Conservation (phyloP, 1,284 basidiomycete genomes). For the Leccinum cinnamomeum region DNA sequence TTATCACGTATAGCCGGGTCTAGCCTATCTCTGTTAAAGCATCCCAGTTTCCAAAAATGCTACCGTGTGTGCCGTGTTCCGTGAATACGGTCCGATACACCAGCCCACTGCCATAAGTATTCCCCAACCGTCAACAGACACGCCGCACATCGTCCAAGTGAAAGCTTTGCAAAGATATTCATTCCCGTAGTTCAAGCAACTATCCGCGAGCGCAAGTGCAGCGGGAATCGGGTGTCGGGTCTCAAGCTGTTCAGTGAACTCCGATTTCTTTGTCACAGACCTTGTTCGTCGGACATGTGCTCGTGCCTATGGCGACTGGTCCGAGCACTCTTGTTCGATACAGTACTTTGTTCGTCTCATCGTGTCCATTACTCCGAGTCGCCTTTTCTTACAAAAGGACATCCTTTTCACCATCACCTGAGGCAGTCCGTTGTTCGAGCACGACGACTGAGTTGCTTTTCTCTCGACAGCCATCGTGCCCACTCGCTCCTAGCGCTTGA, state of each 20-base stretch:
- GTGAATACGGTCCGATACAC: background rate
- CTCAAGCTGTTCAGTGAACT: too few species aligned
- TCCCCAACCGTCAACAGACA: background rate
- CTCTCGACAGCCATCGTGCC: background rate
- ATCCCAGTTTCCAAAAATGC: conserved; percentile 1
- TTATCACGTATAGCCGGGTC: background rate
- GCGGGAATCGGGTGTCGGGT: too few species aligned
- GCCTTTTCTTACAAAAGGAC: background rate
- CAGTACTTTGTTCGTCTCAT: background rate
- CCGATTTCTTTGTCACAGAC: background rate
- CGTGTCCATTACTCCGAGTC: too few species aligned
- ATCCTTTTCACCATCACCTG: too few species aligned
- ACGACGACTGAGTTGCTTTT: background rate
- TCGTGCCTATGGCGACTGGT: background rate
- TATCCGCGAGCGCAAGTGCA: background rate
- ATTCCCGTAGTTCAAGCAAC: too few species aligned
- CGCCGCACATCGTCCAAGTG: background rate
- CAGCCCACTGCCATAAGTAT: too few species aligned
- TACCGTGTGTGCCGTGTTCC: background rate
- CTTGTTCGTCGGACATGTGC: background rate
- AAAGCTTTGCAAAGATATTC: too few species aligned
- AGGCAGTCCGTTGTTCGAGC: background rate
- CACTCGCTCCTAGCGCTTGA: background rate
- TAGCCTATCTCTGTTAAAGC: background rate
- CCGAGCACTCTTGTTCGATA: background rate